Evolutionary conservation across 2,329 filamentous ascomycete species (phyloP).

Genomic region (Colletotrichum musicola): DNA sequence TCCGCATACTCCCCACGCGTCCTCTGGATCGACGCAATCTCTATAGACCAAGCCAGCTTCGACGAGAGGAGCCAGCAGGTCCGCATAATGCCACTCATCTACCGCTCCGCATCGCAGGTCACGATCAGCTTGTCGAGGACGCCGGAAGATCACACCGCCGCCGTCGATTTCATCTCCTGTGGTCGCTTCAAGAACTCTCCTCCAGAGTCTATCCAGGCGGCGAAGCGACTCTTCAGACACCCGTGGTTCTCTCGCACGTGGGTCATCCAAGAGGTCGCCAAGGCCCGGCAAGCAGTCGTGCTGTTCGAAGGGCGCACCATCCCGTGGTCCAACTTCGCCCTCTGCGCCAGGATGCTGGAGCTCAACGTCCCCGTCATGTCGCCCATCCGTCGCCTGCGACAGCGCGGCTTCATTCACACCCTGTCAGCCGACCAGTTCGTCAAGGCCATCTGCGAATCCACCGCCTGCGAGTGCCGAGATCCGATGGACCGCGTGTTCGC

Average conservation of each 20-base stretch:
- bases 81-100: conserved; percentile 42
- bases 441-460: conserved; percentile 16
- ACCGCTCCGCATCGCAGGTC: conserved; percentile 42
- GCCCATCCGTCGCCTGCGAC: not conserved
- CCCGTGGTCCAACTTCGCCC: conserved; percentile 14
- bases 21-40: conserved; percentile 45
- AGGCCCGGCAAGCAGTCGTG: conserved; percentile 3
- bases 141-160: conserved; percentile 26
- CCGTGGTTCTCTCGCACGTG: conserved; percentile 17
- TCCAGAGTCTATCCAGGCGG: not conserved
- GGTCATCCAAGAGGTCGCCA: conserved; percentile 14
- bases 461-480: not conserved
- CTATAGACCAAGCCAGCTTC: conserved; percentile 42
- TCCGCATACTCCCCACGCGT: not conserved
- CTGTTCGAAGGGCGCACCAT: not conserved
- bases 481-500: conserved; percentile 16
- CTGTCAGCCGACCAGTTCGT: conserved; percentile 9
- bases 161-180: conserved; percentile 8
- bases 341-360: not conserved
- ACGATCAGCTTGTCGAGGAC: conserved; percentile 41
- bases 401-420: not conserved
- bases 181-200: conserved; percentile 12
- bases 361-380: conserved; percentile 1
- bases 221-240: not conserved
- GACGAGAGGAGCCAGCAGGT: conserved; percentile 43